Evolutionary conservation across 2,329 filamentous ascomycete species (phyloP).

Genomic region (Botrytis hyacinthi): DNA sequence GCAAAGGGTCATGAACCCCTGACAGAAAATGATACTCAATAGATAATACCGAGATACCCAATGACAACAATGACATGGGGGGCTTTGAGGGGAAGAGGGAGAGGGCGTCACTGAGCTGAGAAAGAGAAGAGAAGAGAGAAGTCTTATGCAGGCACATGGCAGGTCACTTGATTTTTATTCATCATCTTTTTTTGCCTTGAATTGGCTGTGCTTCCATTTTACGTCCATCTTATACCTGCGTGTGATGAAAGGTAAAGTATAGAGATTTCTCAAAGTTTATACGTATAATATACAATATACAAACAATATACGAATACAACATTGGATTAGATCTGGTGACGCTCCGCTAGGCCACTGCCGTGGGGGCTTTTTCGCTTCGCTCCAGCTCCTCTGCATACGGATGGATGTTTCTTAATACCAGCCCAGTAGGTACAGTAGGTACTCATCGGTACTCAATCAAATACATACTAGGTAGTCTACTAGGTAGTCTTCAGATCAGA

Average conservation of each 20-base stretch:
- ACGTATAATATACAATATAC: neutral
- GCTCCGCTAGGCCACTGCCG: neutral
- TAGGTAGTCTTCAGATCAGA: neutral
- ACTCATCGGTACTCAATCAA: neutral
- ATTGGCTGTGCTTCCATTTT: neutral
- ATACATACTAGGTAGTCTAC: too few species aligned
- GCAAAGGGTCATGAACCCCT: neutral
- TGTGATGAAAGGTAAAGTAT: neutral
- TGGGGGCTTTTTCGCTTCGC: conserved; percentile 5
- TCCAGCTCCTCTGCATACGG: neutral
- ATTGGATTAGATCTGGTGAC: neutral
- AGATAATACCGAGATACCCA: neutral
- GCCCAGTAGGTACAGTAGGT: too few species aligned
- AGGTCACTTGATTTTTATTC: neutral
- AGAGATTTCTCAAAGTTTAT: neutral
- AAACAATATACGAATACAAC: too few species aligned
- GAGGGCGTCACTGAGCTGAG: neutral
- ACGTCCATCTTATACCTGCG: neutral
- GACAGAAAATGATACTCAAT: conserved; percentile 5
- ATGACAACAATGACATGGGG: neutral
- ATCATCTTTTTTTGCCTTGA: neutral
- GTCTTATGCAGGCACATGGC: neutral
- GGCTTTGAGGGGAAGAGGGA: neutral
- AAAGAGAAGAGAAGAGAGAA: neutral
- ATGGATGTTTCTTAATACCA: neutral